Conservation (phyloP, 139 green algal species). For the Chlamydomonas eustigma region DNA sequence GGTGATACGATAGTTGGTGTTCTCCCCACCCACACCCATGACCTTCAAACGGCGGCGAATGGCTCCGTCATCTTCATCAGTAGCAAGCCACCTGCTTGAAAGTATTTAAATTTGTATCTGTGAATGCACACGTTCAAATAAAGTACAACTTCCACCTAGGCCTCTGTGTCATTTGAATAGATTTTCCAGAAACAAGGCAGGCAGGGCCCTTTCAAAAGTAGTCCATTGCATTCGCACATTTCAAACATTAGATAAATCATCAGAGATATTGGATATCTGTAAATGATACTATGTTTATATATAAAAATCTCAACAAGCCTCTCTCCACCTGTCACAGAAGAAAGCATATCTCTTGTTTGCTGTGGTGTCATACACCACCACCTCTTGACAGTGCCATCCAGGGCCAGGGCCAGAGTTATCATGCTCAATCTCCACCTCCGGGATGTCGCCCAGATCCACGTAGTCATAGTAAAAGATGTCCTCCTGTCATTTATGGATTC, state of each 20-base stretch:
- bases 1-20: slow-evolving; percentile 39
- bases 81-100: slow-evolving; percentile 52
- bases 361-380: slow-evolving; percentile 44
- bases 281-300: background rate
- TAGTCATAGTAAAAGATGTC: slow-evolving; percentile 47
- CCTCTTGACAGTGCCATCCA: slow-evolving; percentile 37
- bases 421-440: slow-evolving; percentile 50
- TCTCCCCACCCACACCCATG: slow-evolving; percentile 22
- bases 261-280: too few relatives aligned
- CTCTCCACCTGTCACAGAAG: slow-evolving; percentile 43
- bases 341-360: slow-evolving; percentile 35
- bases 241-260: too few relatives aligned
- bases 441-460: slow-evolving; percentile 37
- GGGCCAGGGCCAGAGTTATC: slow-evolving; percentile 43
- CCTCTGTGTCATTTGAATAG: too few relatives aligned
- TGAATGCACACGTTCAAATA: too few relatives aligned
- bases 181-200: too few relatives aligned
- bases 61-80: slow-evolving; percentile 45
- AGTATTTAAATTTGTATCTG: too few relatives aligned
- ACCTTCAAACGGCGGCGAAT: slow-evolving; percentile 42
- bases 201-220: too few relatives aligned
- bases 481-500: too few relatives aligned
- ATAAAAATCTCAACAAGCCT: background rate
- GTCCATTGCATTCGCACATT: too few relatives aligned
- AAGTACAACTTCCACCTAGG: too few relatives aligned